Percentiles rank a stretch among this genome's conserved stretches.
phyloP scores from a whole-genome alignment of 164 flowering plant species.

The Magnolia officinalis region DNA sequence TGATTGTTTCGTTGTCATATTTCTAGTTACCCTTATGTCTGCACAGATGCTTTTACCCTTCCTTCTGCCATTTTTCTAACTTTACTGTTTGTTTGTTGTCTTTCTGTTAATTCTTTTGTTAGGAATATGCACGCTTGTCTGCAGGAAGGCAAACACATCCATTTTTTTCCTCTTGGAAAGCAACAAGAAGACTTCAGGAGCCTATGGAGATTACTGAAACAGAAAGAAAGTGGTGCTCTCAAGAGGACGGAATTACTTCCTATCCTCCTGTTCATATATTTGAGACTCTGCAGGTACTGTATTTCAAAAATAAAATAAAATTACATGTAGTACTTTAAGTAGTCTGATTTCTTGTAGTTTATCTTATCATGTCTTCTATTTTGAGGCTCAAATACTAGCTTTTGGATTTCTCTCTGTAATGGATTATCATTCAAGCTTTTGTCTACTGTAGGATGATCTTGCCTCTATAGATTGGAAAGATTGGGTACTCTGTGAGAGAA shows the following conservation, averaged over 20 bases:
- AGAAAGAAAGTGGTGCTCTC: conserved; percentile 25
- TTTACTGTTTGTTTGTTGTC: background rate
- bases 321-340: background rate
- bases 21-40: background rate
- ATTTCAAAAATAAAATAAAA: background rate
- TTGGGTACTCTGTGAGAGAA: conserved; percentile 56
- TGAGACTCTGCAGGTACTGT: conserved; percentile 56
- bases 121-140: conserved; percentile 80
- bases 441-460: conserved; percentile 46
- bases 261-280: conserved; percentile 72
- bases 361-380: background rate
- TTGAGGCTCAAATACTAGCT: background rate
- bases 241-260: conserved; percentile 23
- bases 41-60: background rate
- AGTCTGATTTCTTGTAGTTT: background rate
- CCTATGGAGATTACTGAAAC: conserved; percentile 21
- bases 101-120: conserved; percentile 15
- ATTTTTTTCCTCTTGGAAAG: conserved; percentile 65
- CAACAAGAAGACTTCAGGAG: conserved; percentile 41
- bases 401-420: background rate
- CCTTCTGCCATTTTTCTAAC: background rate
- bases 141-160: conserved; percentile 85
- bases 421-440: background rate
- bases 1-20: background rate
- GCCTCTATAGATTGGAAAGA: conserved; percentile 59